phyloP scores from a whole-genome alignment of 169 alveolate species.

The Fabrea salina region DNA sequence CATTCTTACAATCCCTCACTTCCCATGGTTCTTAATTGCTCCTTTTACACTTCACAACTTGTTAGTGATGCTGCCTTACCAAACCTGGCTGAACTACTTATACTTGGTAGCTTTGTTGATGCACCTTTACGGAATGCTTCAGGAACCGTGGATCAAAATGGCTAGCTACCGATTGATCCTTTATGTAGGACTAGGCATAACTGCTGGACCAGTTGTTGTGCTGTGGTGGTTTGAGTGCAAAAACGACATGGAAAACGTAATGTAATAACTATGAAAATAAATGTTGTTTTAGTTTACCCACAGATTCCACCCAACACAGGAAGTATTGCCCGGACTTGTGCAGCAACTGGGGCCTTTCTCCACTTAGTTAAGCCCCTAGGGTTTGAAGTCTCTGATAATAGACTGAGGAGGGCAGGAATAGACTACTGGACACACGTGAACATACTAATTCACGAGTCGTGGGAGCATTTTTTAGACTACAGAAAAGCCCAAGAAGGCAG shows the following conservation, averaged over 20 bases:
- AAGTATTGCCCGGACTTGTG: constrained; percentile 16
- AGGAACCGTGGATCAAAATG: constrained; percentile 11
- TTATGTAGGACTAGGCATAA: neutral
- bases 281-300: neutral
- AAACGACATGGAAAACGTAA: neutral
- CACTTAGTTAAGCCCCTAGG: constrained; percentile 11
- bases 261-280: too few species aligned
- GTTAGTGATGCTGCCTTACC: constrained; percentile 7
- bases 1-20: neutral
- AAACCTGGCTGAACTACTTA: neutral
- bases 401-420: neutral
- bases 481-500: neutral
- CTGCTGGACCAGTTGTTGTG: neutral
- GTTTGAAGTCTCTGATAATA: neutral
- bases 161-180: neutral
- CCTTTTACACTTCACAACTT: constrained; percentile 4
- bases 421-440: constrained; percentile 3
- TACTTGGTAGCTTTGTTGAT: neutral
- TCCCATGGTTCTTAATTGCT: constrained; percentile 20
- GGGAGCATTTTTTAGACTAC: neutral
- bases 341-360: neutral
- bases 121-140: neutral
- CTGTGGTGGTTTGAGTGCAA: constrained; percentile 22
- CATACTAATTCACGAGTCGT: neutral
- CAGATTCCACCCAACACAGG: constrained; percentile 28